These are phyloP conservation scores for Pseudogymnoascus verrucosus DNA, from an alignment of 2,329 filamentous ascomycete genomes.

Conservation along the genomic window DNA sequence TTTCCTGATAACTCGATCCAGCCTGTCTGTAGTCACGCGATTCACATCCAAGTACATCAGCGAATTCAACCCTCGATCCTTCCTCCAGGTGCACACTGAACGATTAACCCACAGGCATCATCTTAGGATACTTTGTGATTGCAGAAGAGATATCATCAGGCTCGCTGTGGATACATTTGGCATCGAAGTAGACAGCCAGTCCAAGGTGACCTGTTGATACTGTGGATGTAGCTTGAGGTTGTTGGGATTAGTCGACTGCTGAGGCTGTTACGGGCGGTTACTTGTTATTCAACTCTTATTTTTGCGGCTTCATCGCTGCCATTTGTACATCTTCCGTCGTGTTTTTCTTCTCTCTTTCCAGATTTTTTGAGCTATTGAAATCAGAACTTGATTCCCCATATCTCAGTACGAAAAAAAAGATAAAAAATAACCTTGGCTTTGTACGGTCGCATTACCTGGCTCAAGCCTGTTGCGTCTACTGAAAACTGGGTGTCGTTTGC, in stretches of 20 bases:
- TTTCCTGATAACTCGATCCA: neutral
- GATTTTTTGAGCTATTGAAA: constrained; percentile 28
- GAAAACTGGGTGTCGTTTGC: constrained; percentile 17
- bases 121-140: neutral
- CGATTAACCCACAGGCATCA: constrained; percentile 6
- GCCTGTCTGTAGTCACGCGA: neutral
- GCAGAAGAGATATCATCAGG: constrained; percentile 3
- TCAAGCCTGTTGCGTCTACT: constrained; percentile 19
- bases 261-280: constrained; percentile 6
- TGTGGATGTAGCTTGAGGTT: neutral
- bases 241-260: constrained; percentile 5
- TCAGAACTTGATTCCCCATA: constrained; percentile 31
- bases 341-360: constrained; percentile 23
- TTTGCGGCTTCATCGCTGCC: constrained; percentile 4
- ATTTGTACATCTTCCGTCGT: constrained; percentile 5
- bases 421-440: constrained; percentile 28
- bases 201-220: neutral
- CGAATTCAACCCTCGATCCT: neutral
- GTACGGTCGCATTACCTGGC: constrained; percentile 26
- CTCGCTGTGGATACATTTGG: constrained; percentile 8
- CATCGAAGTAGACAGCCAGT: constrained; percentile 3
- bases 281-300: constrained; percentile 7
- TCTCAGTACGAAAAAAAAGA: constrained; percentile 29
- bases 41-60: neutral
- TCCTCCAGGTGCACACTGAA: neutral